Evolutionary conservation across 1,139 yeast genomes (phyloP).

Genomic region (Candida sanyaensis): DNA sequence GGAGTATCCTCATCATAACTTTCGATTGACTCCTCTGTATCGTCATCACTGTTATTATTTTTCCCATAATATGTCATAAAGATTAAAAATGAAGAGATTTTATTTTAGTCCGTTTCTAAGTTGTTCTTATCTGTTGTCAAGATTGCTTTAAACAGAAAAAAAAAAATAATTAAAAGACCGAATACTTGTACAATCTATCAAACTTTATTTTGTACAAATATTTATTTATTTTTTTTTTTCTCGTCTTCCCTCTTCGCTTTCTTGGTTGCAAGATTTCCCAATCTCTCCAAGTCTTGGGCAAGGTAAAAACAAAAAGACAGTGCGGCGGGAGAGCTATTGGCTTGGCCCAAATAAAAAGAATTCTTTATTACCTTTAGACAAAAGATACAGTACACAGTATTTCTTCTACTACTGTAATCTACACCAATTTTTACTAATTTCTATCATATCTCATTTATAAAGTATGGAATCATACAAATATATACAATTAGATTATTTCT

Average conservation of each 20-base stretch:
- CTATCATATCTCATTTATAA: neutral
- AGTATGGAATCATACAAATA: neutral
- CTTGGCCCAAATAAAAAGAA: too few relatives aligned
- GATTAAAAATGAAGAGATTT: neutral
- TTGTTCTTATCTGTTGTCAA: neutral
- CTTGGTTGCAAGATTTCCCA: neutral
- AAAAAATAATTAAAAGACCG: neutral
- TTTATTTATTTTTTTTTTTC: neutral
- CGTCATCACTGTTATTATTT: slow-evolving; percentile 2
- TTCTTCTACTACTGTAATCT: too few relatives aligned
- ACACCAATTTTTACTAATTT: too few relatives aligned
- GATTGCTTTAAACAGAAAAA: neutral
- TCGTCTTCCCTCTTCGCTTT: neutral
- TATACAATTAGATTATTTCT: neutral
- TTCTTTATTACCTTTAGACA: too few relatives aligned
- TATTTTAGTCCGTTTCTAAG: neutral
- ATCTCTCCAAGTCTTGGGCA: neutral
- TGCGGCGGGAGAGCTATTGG: neutral
- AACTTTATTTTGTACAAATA: too few relatives aligned
- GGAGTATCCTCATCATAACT: slow-evolving; percentile 1
- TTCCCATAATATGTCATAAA: slow-evolving; percentile 1
- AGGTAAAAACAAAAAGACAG: neutral
- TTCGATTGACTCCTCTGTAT: slow-evolving; percentile 6
- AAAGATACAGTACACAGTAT: too few relatives aligned
- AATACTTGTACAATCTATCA: too few relatives aligned